Conservation (phyloP, 768 basidiomycete species). For the Tubosaeta brunneosetosa region DNA sequence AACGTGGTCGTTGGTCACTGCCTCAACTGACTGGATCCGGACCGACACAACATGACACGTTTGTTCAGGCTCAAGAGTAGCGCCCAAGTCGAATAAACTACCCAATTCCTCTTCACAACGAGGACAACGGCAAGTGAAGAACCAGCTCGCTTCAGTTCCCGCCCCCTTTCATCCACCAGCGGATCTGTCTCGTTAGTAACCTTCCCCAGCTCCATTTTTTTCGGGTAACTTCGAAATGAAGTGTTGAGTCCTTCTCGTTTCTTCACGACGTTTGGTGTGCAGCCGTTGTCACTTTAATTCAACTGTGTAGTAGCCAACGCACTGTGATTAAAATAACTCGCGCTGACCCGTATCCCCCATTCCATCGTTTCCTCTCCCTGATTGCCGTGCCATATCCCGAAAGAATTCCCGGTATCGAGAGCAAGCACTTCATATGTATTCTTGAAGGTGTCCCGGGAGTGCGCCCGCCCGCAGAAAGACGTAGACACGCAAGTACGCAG, state of each 20-base stretch:
- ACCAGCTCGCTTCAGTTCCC: constrained; percentile 49
- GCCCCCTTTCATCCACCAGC: constrained; percentile 33
- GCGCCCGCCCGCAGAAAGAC: constrained; percentile 45
- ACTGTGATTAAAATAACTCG: constrained; percentile 71
- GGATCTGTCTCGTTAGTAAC: constrained; percentile 30
- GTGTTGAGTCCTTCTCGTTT: constrained; percentile 37
- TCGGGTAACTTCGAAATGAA: constrained; percentile 44
- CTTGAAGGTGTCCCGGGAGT: constrained; percentile 25
- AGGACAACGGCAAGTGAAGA: constrained; percentile 48
- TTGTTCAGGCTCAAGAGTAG: background rate
- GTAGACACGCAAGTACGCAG: constrained; percentile 51
- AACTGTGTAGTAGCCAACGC: constrained; percentile 5
- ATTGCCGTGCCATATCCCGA: constrained; percentile 62
- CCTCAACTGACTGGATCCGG: constrained; percentile 4
- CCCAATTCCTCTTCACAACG: constrained; percentile 35
- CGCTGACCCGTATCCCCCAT: constrained; percentile 57
- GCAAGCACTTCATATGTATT: constrained; percentile 45
- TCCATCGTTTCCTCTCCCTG: constrained; percentile 54
- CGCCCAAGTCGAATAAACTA: background rate
- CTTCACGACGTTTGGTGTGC: constrained; percentile 49
- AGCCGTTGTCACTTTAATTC: constrained; percentile 25
- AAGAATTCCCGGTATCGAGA: constrained; percentile 62
- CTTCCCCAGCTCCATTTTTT: constrained; percentile 46
- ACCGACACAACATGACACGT: background rate
- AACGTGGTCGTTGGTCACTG: constrained; percentile 14